A percentile compares a stretch with the other conserved stretches of the same genome.
These are phyloP conservation scores for Chlorella sp. DNA, from an alignment of 139 green algal genomes.

Conservation along the genomic window DNA sequence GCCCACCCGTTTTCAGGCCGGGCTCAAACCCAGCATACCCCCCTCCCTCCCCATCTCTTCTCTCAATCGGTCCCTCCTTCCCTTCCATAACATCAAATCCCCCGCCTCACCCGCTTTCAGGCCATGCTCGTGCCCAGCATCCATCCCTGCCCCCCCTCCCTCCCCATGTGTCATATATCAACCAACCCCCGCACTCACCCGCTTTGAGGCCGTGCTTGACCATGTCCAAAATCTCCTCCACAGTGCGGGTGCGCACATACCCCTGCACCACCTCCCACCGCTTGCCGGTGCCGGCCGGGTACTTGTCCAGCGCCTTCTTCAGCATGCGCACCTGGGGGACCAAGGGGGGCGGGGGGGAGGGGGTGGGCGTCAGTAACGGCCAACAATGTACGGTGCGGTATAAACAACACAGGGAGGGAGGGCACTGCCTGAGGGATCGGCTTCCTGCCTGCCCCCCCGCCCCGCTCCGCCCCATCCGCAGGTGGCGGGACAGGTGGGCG, in stretches of 20 bases:
- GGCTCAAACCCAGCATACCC: background rate
- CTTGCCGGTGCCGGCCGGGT: conserved; percentile 85
- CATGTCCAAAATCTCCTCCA: conserved; percentile 90
- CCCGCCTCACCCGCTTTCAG: background rate
- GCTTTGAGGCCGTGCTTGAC: conserved; percentile 77
- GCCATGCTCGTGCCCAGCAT: no score
- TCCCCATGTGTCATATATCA: background rate
- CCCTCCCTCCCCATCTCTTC: no score
- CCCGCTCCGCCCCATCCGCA: no score
- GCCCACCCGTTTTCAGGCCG: no score
- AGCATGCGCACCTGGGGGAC: conserved; percentile 85
- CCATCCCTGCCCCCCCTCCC: no score
- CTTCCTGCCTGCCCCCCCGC: no score
- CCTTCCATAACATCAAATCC: no score
- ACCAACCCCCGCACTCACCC: conserved; percentile 1
- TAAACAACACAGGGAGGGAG: background rate
- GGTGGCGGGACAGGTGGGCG: background rate
- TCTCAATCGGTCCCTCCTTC: no score
- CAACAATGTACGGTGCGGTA: background rate
- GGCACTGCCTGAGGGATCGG: no score
- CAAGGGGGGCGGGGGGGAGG: background rate
- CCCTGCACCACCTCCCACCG: conserved; percentile 81
- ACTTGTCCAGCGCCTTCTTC: conserved; percentile 92
- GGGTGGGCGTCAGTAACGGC: background rate
- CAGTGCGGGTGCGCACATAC: conserved; percentile 82